phyloP scores from a whole-genome alignment of 495 filamentous ascomycete species.

The Daldinia vernicosa region DNA sequence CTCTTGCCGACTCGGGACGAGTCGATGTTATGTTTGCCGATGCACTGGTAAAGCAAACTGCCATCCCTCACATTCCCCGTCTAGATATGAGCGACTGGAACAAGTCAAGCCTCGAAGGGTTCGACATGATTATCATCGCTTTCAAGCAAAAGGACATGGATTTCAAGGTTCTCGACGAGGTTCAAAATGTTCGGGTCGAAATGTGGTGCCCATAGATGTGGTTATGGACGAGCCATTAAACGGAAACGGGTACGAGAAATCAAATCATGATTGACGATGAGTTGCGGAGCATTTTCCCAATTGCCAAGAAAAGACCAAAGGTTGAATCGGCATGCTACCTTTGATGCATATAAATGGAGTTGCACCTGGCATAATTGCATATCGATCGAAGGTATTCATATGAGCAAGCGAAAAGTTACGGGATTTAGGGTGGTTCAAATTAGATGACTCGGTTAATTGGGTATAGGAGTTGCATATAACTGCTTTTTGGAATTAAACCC shows the following conservation, averaged over 20 bases:
- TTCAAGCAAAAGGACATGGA: conserved; percentile 46
- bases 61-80: conserved; percentile 37
- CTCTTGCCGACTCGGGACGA: conserved; percentile 30
- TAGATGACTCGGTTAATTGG: not conserved
- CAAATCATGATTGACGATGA: too few species aligned
- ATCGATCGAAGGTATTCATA: not conserved
- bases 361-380: not conserved
- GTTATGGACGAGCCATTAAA: too few species aligned
- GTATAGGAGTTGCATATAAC: not conserved
- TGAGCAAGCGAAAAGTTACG: not conserved
- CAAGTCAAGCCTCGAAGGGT: conserved; percentile 36
- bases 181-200: conserved; percentile 37
- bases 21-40: conserved; percentile 48
- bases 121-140: conserved; percentile 48
- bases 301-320: not conserved
- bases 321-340: not conserved
- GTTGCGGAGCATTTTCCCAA: not conserved
- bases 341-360: not conserved
- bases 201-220: conserved; percentile 44
- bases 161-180: conserved; percentile 39
- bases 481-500: not conserved
- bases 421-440: not conserved
- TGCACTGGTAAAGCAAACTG: conserved; percentile 45
- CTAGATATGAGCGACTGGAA: conserved; percentile 41
- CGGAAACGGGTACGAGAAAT: too few species aligned